phyloP scores from a whole-genome alignment of 2,329 filamentous ascomycete genomes.

The Scytalidium lignicola region DNA sequence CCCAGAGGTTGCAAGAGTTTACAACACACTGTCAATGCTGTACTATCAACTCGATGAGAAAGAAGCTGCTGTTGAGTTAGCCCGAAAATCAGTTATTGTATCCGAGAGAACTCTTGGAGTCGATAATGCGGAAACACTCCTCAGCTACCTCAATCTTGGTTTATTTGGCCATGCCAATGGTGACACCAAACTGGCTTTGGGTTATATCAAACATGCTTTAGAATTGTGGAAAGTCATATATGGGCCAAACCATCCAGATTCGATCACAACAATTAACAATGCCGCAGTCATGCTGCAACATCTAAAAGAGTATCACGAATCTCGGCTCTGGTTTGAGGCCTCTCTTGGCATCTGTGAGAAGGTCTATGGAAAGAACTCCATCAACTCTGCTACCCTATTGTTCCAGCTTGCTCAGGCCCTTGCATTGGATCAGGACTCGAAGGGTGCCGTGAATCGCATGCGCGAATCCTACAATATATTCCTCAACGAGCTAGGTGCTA shows the following conservation, averaged over 20 bases:
- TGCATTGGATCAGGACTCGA: conserved; percentile 91
- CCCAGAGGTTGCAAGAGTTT: conserved; percentile 90
- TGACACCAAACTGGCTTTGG: conserved; percentile 81
- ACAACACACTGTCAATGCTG: conserved; percentile 90
- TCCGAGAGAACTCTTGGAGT: conserved; percentile 90
- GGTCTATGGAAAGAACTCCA: conserved; percentile 81
- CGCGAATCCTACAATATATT: conserved; percentile 96
- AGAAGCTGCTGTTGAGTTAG: conserved; percentile 88
- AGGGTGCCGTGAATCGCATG: conserved; percentile 88
- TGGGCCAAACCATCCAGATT: conserved; percentile 88
- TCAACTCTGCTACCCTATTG: conserved; percentile 89
- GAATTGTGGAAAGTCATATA: conserved; percentile 98
- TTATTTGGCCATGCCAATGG: conserved; percentile 90
- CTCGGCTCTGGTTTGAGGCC: conserved; percentile 93
- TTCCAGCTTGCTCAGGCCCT: conserved; percentile 97
- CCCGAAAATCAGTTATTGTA: conserved; percentile 93
- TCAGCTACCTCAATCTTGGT: conserved; percentile 93
- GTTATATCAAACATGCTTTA: conserved; percentile 86
- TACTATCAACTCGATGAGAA: conserved; percentile 99
- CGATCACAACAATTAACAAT: conserved; percentile 98
- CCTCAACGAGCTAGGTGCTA: conserved; percentile 75
- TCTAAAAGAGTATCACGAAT: conserved; percentile 91
- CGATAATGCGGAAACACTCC: conserved; percentile 87
- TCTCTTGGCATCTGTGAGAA: conserved; percentile 84
- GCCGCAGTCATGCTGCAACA: conserved; percentile 97